phyloP scores from a whole-genome alignment of 106 monocot species.

The Triglochin maritima region DNA sequence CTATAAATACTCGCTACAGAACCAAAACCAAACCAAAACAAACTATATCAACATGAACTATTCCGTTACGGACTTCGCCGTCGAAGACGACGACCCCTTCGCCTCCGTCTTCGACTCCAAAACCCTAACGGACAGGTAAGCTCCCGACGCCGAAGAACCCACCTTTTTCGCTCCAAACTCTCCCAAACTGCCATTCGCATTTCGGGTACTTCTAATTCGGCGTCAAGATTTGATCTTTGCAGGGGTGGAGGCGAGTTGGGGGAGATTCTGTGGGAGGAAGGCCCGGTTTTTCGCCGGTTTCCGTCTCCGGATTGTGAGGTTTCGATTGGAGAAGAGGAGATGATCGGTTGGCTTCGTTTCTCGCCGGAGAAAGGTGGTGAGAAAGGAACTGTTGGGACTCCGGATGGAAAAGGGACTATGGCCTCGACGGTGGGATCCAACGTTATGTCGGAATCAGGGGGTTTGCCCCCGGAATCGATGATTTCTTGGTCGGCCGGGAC shows the following conservation, averaged over 20 bases:
- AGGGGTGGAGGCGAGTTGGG: slow-evolving; percentile 1
- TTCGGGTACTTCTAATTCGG: not conserved
- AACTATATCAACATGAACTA: too few relatives aligned
- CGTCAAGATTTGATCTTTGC: not conserved
- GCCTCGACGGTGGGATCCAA: slow-evolving; percentile 4
- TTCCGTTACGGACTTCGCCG: too few relatives aligned
- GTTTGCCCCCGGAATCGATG: not conserved
- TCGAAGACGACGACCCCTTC: slow-evolving; percentile 3
- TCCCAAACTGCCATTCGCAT: too few relatives aligned
- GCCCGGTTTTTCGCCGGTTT: not conserved
- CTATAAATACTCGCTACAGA: too few relatives aligned
- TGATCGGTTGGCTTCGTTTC: slow-evolving; percentile 23
- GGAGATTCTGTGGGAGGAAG: slow-evolving; percentile 12
- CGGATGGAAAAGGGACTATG: not conserved
- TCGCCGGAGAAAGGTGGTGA: slow-evolving; percentile 2
- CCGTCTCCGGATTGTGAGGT: slow-evolving; percentile 1
- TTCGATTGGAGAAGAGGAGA: slow-evolving; percentile 25
- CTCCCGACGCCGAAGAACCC: not conserved
- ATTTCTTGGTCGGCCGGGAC: not conserved
- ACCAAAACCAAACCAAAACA: too few relatives aligned
- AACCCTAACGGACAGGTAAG: not conserved
- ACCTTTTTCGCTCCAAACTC: not conserved
- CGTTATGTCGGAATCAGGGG: not conserved
- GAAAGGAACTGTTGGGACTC: not conserved
- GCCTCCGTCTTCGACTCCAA: not conserved